phyloP scores from a whole-genome alignment of 2,329 filamentous ascomycete species.

The Diaporthe ilicicola region DNA sequence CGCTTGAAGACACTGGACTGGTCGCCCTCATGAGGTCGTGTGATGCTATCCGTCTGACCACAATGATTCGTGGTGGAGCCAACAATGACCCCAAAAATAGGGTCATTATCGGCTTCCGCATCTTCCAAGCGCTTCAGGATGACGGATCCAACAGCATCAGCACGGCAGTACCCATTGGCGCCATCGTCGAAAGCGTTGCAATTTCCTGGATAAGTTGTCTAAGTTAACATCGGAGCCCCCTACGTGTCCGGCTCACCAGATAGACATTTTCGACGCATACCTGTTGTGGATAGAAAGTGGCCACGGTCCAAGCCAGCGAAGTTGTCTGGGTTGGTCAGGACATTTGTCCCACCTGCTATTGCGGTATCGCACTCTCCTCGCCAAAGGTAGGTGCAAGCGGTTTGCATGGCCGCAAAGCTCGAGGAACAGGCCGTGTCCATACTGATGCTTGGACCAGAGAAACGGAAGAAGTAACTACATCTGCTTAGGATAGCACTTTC shows the following conservation, averaged over 20 bases:
- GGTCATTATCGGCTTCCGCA: conserved; percentile 57
- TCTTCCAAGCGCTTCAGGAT: conserved; percentile 56
- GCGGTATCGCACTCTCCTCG: conserved; percentile 70
- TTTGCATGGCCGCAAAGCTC: conserved; percentile 49
- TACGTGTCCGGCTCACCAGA: too few relatives aligned
- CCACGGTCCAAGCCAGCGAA: conserved; percentile 69
- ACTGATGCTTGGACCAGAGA: conserved; percentile 43
- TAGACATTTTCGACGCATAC: neutral
- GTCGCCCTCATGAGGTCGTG: conserved; percentile 70
- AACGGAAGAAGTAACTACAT: conserved; percentile 44
- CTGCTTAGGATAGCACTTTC: neutral
- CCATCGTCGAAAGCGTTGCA: conserved; percentile 45
- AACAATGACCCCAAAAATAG: conserved; percentile 37
- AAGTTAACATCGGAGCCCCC: conserved; percentile 36
- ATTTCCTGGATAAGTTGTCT: conserved; percentile 36
- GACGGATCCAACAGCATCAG: conserved; percentile 55
- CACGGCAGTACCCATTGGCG: conserved; percentile 60
- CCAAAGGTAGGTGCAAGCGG: conserved; percentile 61
- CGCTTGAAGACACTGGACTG: conserved; percentile 76
- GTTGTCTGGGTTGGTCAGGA: conserved; percentile 71
- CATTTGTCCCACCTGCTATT: conserved; percentile 68
- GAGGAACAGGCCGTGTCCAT: conserved; percentile 51
- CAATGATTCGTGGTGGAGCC: conserved; percentile 70
- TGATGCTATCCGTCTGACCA: conserved; percentile 68
- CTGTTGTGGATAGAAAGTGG: conserved; percentile 62